phyloP scores from a whole-genome alignment of 1,284 basidiomycete species.

The Nidula niveotomentosa region DNA sequence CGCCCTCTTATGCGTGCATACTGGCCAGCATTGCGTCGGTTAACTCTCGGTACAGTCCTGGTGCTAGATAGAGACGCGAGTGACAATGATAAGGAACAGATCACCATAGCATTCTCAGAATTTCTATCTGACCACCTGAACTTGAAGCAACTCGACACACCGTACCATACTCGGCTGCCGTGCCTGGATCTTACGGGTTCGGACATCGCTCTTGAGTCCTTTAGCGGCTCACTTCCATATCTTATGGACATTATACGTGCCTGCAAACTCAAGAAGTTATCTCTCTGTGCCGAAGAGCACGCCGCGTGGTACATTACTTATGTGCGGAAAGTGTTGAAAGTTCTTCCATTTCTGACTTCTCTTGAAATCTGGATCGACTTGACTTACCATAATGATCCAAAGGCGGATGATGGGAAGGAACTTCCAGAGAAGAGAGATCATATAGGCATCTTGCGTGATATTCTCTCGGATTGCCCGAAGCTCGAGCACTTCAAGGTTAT shows the following conservation, averaged over 20 bases:
- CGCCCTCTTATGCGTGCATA: constrained; percentile 36
- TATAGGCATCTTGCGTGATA: constrained; percentile 12
- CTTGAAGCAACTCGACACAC: constrained; percentile 12
- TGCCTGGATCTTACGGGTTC: constrained; percentile 7
- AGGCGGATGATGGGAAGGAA: no score
- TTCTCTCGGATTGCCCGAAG: constrained; percentile 9
- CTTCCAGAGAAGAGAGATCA: constrained; percentile 11
- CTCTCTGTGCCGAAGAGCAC: constrained; percentile 12
- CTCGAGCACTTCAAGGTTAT: constrained; percentile 15
- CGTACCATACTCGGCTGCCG: constrained; percentile 12
- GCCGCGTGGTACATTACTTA: constrained; percentile 12
- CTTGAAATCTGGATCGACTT: constrained; percentile 18
- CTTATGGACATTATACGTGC: constrained; percentile 7
- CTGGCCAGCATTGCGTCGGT: constrained; percentile 43
- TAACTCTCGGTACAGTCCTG: constrained; percentile 43
- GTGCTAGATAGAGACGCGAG: constrained; percentile 8
- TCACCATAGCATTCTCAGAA: constrained; percentile 7
- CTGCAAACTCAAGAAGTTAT: constrained; percentile 13
- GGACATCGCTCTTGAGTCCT: constrained; percentile 10
- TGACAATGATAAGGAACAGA: neutral
- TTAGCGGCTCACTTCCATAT: constrained; percentile 13
- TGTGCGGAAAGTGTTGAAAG: constrained; percentile 10
- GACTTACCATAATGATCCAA: constrained; percentile 7
- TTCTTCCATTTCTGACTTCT: constrained; percentile 8
- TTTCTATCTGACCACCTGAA: constrained; percentile 12